Evolutionary conservation across 345 rosid genomes (phyloP), one percentile per base, ranked within the genome.

Genomic region (Leavenworthia alabamica): DNA sequence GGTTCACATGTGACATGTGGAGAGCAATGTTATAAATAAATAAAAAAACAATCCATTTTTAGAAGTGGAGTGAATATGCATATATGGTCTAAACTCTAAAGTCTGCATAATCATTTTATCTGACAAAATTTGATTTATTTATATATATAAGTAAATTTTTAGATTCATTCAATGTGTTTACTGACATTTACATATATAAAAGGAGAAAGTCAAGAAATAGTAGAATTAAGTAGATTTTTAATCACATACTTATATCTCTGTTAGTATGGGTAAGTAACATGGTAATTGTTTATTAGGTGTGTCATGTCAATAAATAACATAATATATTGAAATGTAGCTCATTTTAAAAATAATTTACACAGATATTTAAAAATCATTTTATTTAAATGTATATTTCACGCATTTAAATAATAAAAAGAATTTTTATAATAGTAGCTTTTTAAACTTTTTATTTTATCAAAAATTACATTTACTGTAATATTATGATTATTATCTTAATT

Each of bases 31-130:
- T n/a, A n/a, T n/a, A n/a, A 52, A 4, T 9, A 36, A n/a, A 7
- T 17, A 1, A 1, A 20, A 35, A 36, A 12, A 28, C 8, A 27
- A 29, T 55, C 57, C 10, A 44, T 62, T 47, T 70, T 19, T n/a
- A 62, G 62, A 31, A 47, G 58, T 55, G 9, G 8, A 46, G 23
- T 46, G 57, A 62, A 37, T 70, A 55, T 55, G 22, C 45, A 14
- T 20, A 28, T 1, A 53, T 7, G 17, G 5, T 13, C 33, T 45
- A n/a, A n/a, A n/a, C n/a, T n/a, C n/a, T n/a, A 39, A 54, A 54
- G 51, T 45, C 58, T 70, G 64, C 68, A 39, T 6, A 39, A 54
- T 55, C 63, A 5, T 70, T 37, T 28, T 7, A 27, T 70, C 68
- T 70, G 62, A 39, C 57, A 62, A 57, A 22, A 20, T n/a, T n/a